Evolutionary conservation across 495 filamentous ascomycete genomes (phyloP), one percentile per base, ranked within the genome.

Genomic region (Talaromyces stipitatus): DNA sequence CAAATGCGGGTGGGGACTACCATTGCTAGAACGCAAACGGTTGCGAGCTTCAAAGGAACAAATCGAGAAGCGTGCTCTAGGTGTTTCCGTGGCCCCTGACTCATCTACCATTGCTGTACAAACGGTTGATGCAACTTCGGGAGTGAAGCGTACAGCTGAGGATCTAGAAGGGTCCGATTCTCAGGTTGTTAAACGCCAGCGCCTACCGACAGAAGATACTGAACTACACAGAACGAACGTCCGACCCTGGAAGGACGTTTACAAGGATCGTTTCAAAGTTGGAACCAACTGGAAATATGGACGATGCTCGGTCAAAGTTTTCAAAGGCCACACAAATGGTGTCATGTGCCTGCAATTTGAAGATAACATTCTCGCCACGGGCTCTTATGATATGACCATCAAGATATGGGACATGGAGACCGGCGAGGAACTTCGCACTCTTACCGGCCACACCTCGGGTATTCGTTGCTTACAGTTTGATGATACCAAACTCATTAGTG

Each of bases 211-310:
- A 6, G 69, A 63, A 53, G 63, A 68, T 29, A 62, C 69, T n/a
- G 70, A 72, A n/a, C 77, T 75, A 41, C 77, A 75, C 59, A 75
- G 70, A 55, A 74, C 72, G 0, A 73, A 74, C 0, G 81, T 82
- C 46, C 73, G 89, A 36, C 91, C 90, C 0, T 97, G 92, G 92
- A 97, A 97, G 69, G 89, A 91, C 51, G 85, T 95, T 10, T 95
- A 95, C 72, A 87, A 89, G 43, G 90, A 92, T 67, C 85, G 90
- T 24, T 91, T 88, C 71, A 86, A 91, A 59, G 89, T 97, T 38
- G 90, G 92, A 24, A 91, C 87, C 57, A 97, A 97, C 61, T 98
- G 94, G 94, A 94, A 95, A 59, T 88, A 95, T 61, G 91, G 95
- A 10, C 83, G 92, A 24, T 97, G 85, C 73, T 85, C 85, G 0